Evolutionary conservation across 2,329 filamentous ascomycete species (phyloP).

Genomic region (Fusarium succisae): DNA sequence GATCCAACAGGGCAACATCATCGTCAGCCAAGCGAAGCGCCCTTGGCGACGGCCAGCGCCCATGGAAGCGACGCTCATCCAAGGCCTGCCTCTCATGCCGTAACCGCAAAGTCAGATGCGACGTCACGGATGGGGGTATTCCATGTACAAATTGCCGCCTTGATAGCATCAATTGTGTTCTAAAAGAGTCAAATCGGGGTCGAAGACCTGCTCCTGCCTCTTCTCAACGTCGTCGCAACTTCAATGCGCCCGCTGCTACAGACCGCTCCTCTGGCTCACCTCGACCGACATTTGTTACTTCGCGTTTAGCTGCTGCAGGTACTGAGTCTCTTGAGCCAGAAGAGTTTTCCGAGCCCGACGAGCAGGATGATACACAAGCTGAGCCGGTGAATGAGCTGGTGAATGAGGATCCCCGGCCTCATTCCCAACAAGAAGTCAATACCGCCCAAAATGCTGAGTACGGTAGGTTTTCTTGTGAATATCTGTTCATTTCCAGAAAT

Average conservation of each 20-base stretch:
- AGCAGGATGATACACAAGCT: background rate
- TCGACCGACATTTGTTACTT: background rate
- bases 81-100: background rate
- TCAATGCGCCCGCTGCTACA: background rate
- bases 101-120: background rate
- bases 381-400: background rate
- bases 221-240: background rate
- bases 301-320: background rate
- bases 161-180: background rate
- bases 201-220: background rate
- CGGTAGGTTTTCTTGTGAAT: background rate
- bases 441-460: background rate
- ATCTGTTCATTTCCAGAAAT: background rate
- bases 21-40: background rate
- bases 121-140: background rate
- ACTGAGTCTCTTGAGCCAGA: background rate
- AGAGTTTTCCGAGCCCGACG: background rate
- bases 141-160: background rate
- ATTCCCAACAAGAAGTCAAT: background rate
- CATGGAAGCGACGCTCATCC: background rate
- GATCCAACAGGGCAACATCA: background rate
- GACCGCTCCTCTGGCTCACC: background rate
- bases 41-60: background rate
- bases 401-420: background rate
- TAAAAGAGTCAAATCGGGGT: background rate